phyloP scores from a whole-genome alignment of 352 stramenopile species.

The Globisporangium okanoganense region DNA sequence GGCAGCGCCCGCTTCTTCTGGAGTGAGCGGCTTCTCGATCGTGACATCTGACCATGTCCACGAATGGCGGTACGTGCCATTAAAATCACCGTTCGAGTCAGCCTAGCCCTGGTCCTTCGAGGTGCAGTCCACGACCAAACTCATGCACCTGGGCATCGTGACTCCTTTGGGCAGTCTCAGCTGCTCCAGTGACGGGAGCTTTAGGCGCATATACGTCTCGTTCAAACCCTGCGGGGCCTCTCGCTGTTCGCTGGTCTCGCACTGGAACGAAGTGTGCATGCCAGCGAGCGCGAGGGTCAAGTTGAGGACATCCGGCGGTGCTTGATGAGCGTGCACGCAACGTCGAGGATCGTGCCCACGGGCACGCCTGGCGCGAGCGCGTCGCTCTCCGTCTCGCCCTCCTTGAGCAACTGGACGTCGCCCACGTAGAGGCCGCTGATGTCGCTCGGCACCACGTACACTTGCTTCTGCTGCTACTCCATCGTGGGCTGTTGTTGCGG shows the following conservation, averaged over 20 bases:
- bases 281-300: background rate
- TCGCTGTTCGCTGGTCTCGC: background rate
- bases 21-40: conserved; percentile 22
- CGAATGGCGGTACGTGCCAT: conserved; percentile 48
- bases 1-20: too few species aligned
- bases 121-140: conserved; percentile 46
- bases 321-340: background rate
- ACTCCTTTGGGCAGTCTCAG: conserved; percentile 37
- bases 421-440: background rate
- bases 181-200: conserved; percentile 28
- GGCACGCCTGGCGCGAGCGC: background rate
- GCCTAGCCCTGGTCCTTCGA: conserved; percentile 74
- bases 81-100: conserved; percentile 27
- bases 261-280: background rate
- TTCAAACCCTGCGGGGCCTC: conserved; percentile 33
- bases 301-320: background rate
- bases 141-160: conserved; percentile 27
- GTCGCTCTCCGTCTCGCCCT: background rate
- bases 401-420: background rate
- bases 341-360: background rate
- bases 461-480: background rate
- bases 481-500: too few species aligned
- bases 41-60: conserved; percentile 60
- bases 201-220: conserved; percentile 42
- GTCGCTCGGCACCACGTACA: background rate